A percentile compares a stretch with the other conserved stretches of the same genome.
Conservation (phyloP, 2,329 filamentous ascomycete genomes). For the Pseudocercospora pini-densiflorae region DNA sequence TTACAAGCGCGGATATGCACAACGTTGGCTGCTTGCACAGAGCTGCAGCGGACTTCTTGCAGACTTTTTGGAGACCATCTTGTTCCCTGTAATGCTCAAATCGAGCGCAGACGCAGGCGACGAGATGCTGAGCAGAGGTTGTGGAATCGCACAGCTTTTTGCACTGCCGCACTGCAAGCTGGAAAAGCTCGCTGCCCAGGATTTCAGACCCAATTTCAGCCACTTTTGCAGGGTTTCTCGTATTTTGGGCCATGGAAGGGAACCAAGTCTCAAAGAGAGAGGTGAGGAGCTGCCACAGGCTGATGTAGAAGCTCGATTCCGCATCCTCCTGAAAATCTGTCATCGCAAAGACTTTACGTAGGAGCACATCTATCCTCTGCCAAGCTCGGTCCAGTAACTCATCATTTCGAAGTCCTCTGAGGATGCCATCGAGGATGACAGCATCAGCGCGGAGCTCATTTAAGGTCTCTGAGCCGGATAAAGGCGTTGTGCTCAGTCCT, state of each 20-base stretch:
- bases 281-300: conserved; percentile 27
- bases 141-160: not conserved
- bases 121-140: conserved; percentile 19
- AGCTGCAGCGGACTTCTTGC: conserved; percentile 9
- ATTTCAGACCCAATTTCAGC: conserved; percentile 4
- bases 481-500: not conserved
- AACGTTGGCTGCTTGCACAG: conserved; percentile 8
- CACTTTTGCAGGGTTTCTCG: conserved; percentile 4
- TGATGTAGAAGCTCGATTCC: not conserved
- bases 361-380: conserved; percentile 8
- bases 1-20: not conserved
- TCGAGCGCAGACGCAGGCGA: conserved; percentile 20
- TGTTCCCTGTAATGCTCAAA: conserved; percentile 16
- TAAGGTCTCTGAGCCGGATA: not conserved
- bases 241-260: conserved; percentile 22
- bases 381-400: conserved; percentile 3
- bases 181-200: conserved; percentile 16
- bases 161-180: conserved; percentile 16
- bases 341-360: not conserved
- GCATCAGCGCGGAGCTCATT: conserved; percentile 5
- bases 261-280: conserved; percentile 28
- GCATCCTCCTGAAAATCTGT: not conserved
- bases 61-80: not conserved
- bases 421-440: conserved; percentile 13
- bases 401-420: conserved; percentile 12